Base-by-base conservation (phyloP, 306 rosid genomes). In the Lupinus albus region DNA sequence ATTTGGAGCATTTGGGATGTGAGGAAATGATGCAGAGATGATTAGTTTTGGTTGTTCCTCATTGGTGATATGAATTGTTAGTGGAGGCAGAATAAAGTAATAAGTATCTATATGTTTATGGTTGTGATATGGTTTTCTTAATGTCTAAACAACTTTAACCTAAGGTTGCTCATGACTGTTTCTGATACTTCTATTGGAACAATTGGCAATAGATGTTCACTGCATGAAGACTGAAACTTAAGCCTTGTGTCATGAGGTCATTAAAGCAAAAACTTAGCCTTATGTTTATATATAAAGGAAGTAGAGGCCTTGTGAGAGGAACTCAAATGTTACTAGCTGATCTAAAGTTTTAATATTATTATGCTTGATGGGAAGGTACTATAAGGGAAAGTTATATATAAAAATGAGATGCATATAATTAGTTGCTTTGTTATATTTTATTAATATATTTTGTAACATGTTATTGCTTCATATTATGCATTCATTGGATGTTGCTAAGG, bases 151-250 rank as follows among this genome's bases (percentile, higher is more conserved):
- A 44, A 79, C 57, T 84, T 88, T 2, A 77, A 87, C 74, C 80
- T 85, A 33, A 76, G 82, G 61, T 42, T 81, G 72, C 81, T 90
- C 49, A 83, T 84, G 79, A 41, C 67, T 41, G 59, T 84, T 33
- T 60, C 71, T 0, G 83, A 84, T 7, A n/a, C 59, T 20, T 76
- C 86, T 5, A 65, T 84, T 53, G 36, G 18, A 7, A 81, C 79
- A 46, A 80, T 87, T 61, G 75, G 88, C 64, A 74, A 73, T 69
- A 82, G 89, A 51, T 84, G 88, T 67, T 78, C 80, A 0, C 70
- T 80, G 7, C 86, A 84, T 42, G 71, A 82, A 69, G 87, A 87
- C 38, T 87, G 93, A 89, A 87, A 84, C 83, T 78, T 87, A 44
- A 44, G 93, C 87, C 6, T 65, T 84, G 16, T 82, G 93, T 50